Evolutionary conservation across 768 basidiomycete species (phyloP).

Genomic region (Asterophora lycoperdoides): DNA sequence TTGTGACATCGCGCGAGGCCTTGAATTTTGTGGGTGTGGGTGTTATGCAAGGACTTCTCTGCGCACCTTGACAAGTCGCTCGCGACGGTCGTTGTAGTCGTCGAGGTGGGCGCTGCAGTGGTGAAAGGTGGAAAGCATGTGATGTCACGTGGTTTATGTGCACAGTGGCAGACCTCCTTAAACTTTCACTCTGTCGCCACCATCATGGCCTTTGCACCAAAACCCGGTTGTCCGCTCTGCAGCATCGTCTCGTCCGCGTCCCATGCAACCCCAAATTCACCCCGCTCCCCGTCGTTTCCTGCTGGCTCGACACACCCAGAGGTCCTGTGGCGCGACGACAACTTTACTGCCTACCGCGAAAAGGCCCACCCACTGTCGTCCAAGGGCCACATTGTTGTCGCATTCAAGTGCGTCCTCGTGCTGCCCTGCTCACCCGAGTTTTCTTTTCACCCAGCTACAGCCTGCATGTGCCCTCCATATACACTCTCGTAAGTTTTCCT

Average conservation of each 20-base stretch:
- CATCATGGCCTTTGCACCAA: conserved; percentile 58
- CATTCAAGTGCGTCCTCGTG: conserved; percentile 60
- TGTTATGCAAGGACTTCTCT: too few species aligned
- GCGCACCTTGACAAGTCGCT: conserved; percentile 82
- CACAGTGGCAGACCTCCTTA: too few species aligned
- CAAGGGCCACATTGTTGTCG: conserved; percentile 66
- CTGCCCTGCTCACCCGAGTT: not conserved
- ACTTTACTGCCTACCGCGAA: conserved; percentile 73
- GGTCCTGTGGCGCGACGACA: conserved; percentile 71
- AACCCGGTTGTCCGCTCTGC: conserved; percentile 74
- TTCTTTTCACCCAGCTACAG: conserved; percentile 30
- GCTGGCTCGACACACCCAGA: conserved; percentile 49
- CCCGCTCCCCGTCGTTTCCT: conserved; percentile 43
- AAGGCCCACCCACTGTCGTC: conserved; percentile 67
- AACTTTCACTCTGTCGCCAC: too few species aligned
- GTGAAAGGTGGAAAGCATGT: conserved; percentile 41
- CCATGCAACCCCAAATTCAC: conserved; percentile 39
- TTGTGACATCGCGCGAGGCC: conserved; percentile 86
- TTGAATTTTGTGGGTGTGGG: too few species aligned
- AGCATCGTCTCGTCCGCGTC: conserved; percentile 59
- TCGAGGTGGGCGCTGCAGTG: conserved; percentile 71
- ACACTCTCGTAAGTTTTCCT: conserved; percentile 52
- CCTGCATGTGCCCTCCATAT: conserved; percentile 75
- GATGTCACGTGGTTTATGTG: conserved; percentile 14
- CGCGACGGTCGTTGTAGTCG: conserved; percentile 80